Percentiles rank a stretch among this genome's conserved stretches.
These are phyloP conservation scores for Neurospora sp. DNA, from an alignment of 495 filamentous ascomycete genomes.

Conservation along the genomic window DNA sequence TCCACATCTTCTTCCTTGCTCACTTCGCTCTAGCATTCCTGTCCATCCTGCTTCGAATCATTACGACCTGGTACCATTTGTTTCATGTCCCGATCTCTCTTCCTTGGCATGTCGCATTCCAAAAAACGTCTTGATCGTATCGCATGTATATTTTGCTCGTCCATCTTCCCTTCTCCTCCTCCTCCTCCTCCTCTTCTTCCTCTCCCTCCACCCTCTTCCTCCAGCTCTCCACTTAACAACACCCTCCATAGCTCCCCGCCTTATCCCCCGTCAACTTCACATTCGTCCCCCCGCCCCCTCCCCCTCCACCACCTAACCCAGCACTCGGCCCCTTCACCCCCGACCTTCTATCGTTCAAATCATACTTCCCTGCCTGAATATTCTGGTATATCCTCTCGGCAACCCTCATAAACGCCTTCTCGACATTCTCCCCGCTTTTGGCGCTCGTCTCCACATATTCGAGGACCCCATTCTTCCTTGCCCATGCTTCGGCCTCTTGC, in stretches of 20 bases:
- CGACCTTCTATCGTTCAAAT: constrained; percentile 83
- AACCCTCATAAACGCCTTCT: constrained; percentile 83
- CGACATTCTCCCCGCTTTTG: constrained; percentile 87
- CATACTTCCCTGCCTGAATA: constrained; percentile 86
- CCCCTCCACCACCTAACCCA: not conserved
- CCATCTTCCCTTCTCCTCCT: not conserved
- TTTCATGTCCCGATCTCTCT: not conserved
- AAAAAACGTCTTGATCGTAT: not conserved
- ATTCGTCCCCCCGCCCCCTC: constrained; percentile 40
- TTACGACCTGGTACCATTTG: not conserved
- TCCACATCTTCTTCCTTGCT: not conserved
- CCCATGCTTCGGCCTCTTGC: constrained; percentile 83
- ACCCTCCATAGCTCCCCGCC: constrained; percentile 18
- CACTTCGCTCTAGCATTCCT: not conserved
- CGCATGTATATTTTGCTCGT: not conserved
- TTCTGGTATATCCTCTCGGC: constrained; percentile 91
- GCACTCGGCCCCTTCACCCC: constrained; percentile 64
- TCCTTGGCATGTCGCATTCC: not conserved
- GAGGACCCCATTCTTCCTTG: constrained; percentile 65
- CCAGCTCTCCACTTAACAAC: constrained; percentile 7
- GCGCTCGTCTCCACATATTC: constrained; percentile 93
- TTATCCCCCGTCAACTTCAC: constrained; percentile 30
- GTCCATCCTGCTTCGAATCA: not conserved
- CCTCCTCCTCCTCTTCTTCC: not conserved
- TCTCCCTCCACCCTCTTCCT: not conserved